phyloP scores from a whole-genome alignment of 495 filamentous ascomycete species.

The Trichoderma orchidacearum region DNA sequence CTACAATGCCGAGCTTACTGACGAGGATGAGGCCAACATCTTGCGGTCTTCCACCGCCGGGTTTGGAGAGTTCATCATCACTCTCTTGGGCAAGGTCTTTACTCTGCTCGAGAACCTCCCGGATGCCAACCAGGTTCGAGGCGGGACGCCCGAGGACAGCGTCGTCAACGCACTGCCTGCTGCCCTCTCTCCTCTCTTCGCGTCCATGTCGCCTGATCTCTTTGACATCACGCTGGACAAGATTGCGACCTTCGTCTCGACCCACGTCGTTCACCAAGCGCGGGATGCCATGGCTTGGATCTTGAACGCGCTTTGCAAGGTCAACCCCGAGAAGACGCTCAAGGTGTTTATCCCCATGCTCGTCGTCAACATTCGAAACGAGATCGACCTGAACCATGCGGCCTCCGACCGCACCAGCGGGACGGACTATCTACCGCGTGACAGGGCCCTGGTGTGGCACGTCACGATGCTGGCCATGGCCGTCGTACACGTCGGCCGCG shows the following conservation, averaged over 20 bases:
- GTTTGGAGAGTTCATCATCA: constrained; percentile 80
- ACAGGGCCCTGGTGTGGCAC: constrained; percentile 90
- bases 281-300: constrained; percentile 98
- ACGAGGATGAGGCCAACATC: constrained; percentile 79
- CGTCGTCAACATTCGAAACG: constrained; percentile 79
- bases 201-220: constrained; percentile 81
- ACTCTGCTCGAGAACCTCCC: constrained; percentile 90
- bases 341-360: constrained; percentile 83
- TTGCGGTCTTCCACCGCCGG: constrained; percentile 92
- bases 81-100: constrained; percentile 87
- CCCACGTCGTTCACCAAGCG: constrained; percentile 94
- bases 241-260: constrained; percentile 81
- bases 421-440: constrained; percentile 81
- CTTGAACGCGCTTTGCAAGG: constrained; percentile 88
- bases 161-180: constrained; percentile 93
- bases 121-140: constrained; percentile 72
- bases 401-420: constrained; percentile 89
- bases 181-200: constrained; percentile 79
- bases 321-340: constrained; percentile 81
- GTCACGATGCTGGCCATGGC: constrained; percentile 98
- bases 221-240: constrained; percentile 88
- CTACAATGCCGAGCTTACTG: constrained; percentile 68
- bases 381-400: constrained; percentile 95
- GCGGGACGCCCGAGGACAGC: constrained; percentile 88
- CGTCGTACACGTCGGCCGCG: constrained; percentile 85